Base-by-base conservation (phyloP, 2,329 filamentous ascomycete species). In the Lecanicillium sp. region DNA sequence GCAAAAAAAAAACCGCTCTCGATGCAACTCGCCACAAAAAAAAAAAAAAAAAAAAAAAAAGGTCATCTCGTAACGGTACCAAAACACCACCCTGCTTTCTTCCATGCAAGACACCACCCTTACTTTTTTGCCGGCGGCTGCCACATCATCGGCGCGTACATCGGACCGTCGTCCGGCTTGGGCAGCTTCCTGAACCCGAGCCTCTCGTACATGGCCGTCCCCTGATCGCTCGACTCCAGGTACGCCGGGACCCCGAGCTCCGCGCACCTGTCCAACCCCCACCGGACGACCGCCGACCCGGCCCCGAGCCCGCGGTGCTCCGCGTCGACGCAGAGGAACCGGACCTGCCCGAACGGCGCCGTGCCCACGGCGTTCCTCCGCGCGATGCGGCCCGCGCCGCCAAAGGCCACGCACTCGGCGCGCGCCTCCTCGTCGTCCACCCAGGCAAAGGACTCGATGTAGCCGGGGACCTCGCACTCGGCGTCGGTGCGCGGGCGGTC, bases 171-270 rank as follows among this genome's bases (percentile, higher is more conserved):
- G n/a, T 33, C 30, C 12, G 30, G 30, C 30, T 15, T 4, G n/a
- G n/a, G n/a, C 30, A 33, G n/a, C n/a, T 33, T 33, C 7, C 3
- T 5, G 30, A 33, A 51, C 27, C 51, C 48, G 14, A 52, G 24
- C 11, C 30, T 43, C 39, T 41, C 35, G 33, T 51, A 52, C 48
- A 50, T 35, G 26, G 24, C 42, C 21, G 37, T 35, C 29, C 51
- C 51, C 15, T 51, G 48, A 21, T 48, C 48, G 8, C 48, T 52
- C 38, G 51, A 48, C 48, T 52, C 51, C 29, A 52, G 26, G 37
- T 51, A 52, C 12, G 43, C 48, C 38, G 48, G 51, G 12, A 52
- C 30, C 3, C 39, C 39, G 19, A 51, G 30, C 48, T 51, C 51
- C 4, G 38, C 44, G 20, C 51, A 52, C n/a, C 29, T 29, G 2